Base-by-base conservation (phyloP, 2,329 filamentous ascomycete species). In the Pseudogymnoascus sp. region DNA sequence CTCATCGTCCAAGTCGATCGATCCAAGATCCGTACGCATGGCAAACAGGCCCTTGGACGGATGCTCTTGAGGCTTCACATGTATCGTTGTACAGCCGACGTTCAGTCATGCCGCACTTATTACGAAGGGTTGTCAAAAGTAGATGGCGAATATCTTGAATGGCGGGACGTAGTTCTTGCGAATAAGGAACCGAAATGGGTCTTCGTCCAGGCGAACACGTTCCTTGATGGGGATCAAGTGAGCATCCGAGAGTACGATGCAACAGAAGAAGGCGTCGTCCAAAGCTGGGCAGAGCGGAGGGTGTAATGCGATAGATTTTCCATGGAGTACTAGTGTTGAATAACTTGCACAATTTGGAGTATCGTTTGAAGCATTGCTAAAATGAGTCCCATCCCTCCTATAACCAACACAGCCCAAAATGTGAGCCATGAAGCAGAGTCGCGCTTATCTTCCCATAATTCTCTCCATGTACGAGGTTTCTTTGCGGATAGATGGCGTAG, bases 121-220 rank as follows among this genome's bases (percentile, higher is more conserved):
- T 88, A 87, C 68, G 82, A 85, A 60, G 75, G 78, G 2, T 80
- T 87, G 41, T 84, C 82, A 0, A 72, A 70, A 11, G 84, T 88
- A 2, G 78, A 83, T 12, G 74, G 70, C 23, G 78, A 81, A 55
- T 82, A 74, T 74, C 68, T 84, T 71, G 66, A 77, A 67, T 82
- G 85, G 69, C 72, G 84, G 63, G 77, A 82, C 26, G 80, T 81
- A 21, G 83, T 88, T 5, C 69, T 86, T 62, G 74, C 74, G 49
- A 81, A 82, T 68, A 82, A 83, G 69, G 80, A 80, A 63, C 82
- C 83, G 2, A 75, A 81, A 35, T 79, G 83, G 71, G 77, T 84
- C n/a, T 87, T 86, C 72, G 83, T 85, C 39, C 84, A 88, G 70
- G 81, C 83, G 0, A 88, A 87, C 69, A 88, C 84, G 0, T 77